A percentile compares a stretch with the other conserved stretches of the same genome.
Evolutionary conservation across 2,329 filamentous ascomycete genomes (phyloP).

Genomic region (Ceratocystis alfenasii): DNA sequence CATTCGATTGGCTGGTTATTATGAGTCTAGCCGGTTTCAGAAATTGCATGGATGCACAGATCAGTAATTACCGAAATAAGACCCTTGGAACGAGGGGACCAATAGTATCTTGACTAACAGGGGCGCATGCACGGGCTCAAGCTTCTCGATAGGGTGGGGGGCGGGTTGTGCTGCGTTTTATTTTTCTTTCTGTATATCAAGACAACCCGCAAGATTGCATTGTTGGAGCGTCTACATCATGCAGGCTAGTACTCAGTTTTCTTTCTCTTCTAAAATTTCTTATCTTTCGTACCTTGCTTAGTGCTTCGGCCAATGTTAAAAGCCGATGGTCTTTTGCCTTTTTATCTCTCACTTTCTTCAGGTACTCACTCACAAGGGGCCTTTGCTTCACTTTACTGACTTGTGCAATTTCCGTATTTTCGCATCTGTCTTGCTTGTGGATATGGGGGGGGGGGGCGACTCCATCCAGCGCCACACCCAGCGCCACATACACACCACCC

Average conservation of each 20-base stretch:
- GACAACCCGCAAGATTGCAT: neutral
- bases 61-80: slow-evolving; percentile 9
- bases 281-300: neutral
- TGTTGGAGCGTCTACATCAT: neutral
- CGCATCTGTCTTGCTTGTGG: no score
- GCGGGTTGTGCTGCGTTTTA: neutral
- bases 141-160: no score
- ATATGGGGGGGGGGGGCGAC: no score
- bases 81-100: neutral
- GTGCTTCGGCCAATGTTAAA: neutral
- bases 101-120: neutral
- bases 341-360: no score
- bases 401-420: no score
- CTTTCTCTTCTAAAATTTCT: neutral
- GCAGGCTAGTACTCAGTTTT: neutral
- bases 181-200: neutral
- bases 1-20: neutral
- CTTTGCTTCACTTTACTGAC: no score
- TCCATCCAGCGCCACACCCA: no score
- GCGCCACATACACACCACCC: no score
- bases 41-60: slow-evolving; percentile 2
- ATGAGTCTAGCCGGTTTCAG: neutral
- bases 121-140: neutral
- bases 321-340: neutral
- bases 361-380: no score